Base-by-base conservation (phyloP, 2,329 filamentous ascomycete species). In the Gnomoniopsis smithogilvyi region DNA sequence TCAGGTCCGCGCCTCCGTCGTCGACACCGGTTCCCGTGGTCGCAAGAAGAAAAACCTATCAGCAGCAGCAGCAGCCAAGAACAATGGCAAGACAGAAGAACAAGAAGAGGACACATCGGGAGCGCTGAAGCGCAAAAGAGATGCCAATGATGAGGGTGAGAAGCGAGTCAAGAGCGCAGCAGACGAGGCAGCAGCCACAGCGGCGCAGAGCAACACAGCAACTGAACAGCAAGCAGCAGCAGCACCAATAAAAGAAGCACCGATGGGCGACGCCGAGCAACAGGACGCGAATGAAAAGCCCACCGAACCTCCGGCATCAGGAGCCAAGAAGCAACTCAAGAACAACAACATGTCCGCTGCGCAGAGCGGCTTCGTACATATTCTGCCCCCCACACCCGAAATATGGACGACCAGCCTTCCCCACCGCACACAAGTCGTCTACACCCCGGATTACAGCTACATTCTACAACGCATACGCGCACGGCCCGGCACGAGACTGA, bases 1-100 rank as follows among this genome's bases (percentile, higher is more conserved):
- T 7, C 95, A 98, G 71, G 87, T 98, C 22, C 83, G 91, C 50
- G 95, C 95, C 8, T 96, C 92, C 1, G 85, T 88, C 34, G 92
- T 97, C 58, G 91, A 97, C 68, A 97, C 93, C 0, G 92, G 93
- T 14, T 95, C 92, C n/a, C 81, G 92, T 66, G 92, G 92, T 36
- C 83, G 89, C 54, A 89, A 88, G 73, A 56, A 54, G 53, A 62
- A 56, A 38, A 56, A 46, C 51, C n/a, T 34, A 14, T 79, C 83
- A 11, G 14, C 6, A 17, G 6, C 38, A n/a, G 56, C 87, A 87
- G 70, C 72, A 78, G 55, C 3, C 26, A 12, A 12, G 19, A 15
- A 10, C 1, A 51, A 50, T 8, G 36, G 45, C 17, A 51, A 55
- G 6, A 55, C 24, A 12, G 51, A 24, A 3, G 26, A 3, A 15